Evolutionary conservation across 345 rosid species (phyloP), one percentile per base, ranked within the genome.

Genomic region (Geranium brycei): DNA sequence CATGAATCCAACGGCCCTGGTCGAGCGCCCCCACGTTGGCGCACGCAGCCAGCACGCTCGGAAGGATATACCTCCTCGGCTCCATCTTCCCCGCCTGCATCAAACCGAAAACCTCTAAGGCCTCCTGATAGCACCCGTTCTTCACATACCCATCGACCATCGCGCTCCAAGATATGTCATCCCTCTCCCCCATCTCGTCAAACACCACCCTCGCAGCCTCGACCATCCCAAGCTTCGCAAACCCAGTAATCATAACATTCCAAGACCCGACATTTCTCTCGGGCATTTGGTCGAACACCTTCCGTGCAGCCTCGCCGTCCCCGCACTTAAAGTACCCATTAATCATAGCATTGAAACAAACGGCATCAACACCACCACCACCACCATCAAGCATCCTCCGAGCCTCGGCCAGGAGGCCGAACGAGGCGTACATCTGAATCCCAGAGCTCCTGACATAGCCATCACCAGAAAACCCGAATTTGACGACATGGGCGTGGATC

Each of bases 81-180:
- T 55, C 69, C 19, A 69, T 58, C 17, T 69, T 51, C 31, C 71
- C 70, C 11, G 51, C 67, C 60, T 78, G 85, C 82, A 81, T 81
- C 51, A 56, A 13, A 76, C 68, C 58, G 35, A 81, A 76, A 23
- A 78, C 66, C 38, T 69, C 75, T 60, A 78, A 63, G n/a, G 77
- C 82, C 62, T 81, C 82, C 63, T 73, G 78, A 16, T 64, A 69
- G 31, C 23, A 67, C 62, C 77, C 77, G 7, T 70, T 64, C 62
- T 72, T 68, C 8, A 72, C 62, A 65, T 80, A 78, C 19, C 84
- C 82, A 62, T 82, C 87, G 59, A 80, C 71, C 68, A 80, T 78
- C 10, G 74, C 74, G 63, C 81, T 80, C 87, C 87, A 82, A 18
- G 84, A 69, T 1, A 82, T 80, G 55, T 80, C 82, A 68, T 77